These are phyloP conservation scores for Aspergillus persii DNA, from an alignment of 2,329 filamentous ascomycete genomes.

Conservation along the genomic window DNA sequence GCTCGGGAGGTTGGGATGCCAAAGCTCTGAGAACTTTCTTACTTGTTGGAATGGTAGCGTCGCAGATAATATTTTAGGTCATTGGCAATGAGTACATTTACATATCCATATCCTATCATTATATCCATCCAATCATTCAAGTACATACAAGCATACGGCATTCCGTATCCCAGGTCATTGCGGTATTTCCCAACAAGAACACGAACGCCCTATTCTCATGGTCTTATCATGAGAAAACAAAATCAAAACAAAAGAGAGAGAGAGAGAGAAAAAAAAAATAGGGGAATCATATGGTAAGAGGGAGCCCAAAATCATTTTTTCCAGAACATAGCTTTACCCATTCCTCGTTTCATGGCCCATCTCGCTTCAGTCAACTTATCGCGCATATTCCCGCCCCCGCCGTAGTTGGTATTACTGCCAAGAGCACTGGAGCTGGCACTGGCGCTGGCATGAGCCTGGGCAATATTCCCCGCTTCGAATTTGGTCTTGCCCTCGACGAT, in stretches of 20 bases:
- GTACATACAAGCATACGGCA: constrained; percentile 8
- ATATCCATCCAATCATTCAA: constrained; percentile 14
- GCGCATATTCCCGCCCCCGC: constrained; percentile 32
- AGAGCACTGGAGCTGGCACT: constrained; percentile 23
- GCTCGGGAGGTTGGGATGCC: not conserved
- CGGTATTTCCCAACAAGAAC: constrained; percentile 21
- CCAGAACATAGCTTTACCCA: constrained; percentile 41
- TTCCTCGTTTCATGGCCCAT: constrained; percentile 34
- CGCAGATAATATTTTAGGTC: not conserved
- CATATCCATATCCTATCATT: constrained; percentile 13
- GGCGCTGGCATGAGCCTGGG: constrained; percentile 22
- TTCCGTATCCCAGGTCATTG: constrained; percentile 12
- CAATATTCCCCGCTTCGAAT: constrained; percentile 40
- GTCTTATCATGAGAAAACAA: not conserved
- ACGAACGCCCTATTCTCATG: constrained; percentile 6
- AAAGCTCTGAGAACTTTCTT: not conserved
- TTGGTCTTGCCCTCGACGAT: constrained; percentile 83
- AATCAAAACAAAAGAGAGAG: constrained; percentile 11
- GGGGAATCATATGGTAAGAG: not conserved
- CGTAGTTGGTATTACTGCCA: constrained; percentile 25
- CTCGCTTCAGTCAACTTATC: constrained; percentile 36
- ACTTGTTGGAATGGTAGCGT: no score
- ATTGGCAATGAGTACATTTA: constrained; percentile 2
- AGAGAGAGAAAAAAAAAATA: not conserved
- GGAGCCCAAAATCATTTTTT: constrained; percentile 25